These are phyloP conservation scores for Ceriops zippeliana DNA, from an alignment of 345 rosid genomes.

Conservation along the genomic window DNA sequence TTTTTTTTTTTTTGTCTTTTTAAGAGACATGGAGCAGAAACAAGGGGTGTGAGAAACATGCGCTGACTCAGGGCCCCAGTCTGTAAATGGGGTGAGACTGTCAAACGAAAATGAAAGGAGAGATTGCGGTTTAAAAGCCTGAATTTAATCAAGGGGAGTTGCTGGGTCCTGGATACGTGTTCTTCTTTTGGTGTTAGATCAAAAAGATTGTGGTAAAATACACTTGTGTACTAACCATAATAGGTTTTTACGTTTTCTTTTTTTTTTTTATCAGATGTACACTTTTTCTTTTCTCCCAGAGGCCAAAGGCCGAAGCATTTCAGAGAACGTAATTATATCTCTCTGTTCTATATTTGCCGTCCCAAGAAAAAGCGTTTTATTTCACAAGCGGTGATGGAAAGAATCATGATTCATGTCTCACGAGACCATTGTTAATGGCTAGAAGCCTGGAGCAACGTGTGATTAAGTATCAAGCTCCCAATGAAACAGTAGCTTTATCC, in stretches of 20 bases:
- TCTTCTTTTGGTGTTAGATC: slow-evolving; percentile 18
- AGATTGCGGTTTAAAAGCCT: slow-evolving; percentile 23
- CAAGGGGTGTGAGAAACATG: slow-evolving; percentile 14
- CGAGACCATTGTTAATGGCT: slow-evolving; percentile 9
- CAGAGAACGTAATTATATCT: slow-evolving; percentile 13
- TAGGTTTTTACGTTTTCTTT: slow-evolving; percentile 7
- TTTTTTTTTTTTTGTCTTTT: slow-evolving; percentile 3
- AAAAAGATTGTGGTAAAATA: slow-evolving; percentile 13
- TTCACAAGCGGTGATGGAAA: slow-evolving; percentile 9
- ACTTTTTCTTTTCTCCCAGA: background rate
- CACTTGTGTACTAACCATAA: background rate
- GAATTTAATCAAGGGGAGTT: slow-evolving; percentile 11
- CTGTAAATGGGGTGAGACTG: slow-evolving; percentile 30
- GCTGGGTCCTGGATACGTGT: slow-evolving; percentile 14
- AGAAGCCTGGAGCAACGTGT: too few relatives aligned
- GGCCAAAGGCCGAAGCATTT: slow-evolving; percentile 4
- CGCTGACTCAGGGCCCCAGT: slow-evolving; percentile 16
- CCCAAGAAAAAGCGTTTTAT: slow-evolving; percentile 9
- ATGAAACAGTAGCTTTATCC: too few relatives aligned
- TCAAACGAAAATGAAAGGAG: slow-evolving; percentile 26
- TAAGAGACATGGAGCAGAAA: slow-evolving; percentile 14
- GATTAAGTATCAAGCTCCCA: too few relatives aligned
- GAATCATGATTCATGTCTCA: slow-evolving; percentile 19
- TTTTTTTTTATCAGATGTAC: background rate
- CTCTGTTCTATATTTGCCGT: background rate